Evolutionary conservation across 345 rosid genomes (phyloP), one percentile per base, ranked within the genome.

Genomic region (Sisymbrium irio): DNA sequence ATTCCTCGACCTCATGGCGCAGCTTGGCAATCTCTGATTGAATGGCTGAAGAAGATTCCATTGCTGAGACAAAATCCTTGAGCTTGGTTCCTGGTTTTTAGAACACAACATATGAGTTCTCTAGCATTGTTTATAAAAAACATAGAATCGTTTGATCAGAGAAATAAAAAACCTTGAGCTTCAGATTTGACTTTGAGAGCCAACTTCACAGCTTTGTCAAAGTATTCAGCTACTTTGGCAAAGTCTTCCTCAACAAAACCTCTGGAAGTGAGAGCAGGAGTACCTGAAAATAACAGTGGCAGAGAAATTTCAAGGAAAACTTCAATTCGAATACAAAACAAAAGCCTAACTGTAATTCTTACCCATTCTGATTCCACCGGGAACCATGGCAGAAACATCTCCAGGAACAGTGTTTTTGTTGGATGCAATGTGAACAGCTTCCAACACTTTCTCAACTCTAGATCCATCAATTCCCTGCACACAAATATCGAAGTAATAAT

Each of bases 331-430:
- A 10, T 57, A 68, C 18, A 22, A 40, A 19, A 41, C 5, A 18
- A 39, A 37, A 56, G 42, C 35, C 11, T 15, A 14, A 17, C 3
- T 17, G 49, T 51, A 74, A 56, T 37, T 69, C 62, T 72, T 84
- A 94, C 99, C 99, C 99, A 95, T 95, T 78, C 99, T 85, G 79
- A 95, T 95, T 85, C 99, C 99, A 65, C 99, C 99, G 30, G 99
- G 99, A 79, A 95, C 99, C 99, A 95, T 95, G 60, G 99, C 99
- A 72, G 99, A 95, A 75, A 95, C 99, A 78, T 95, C 99, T 71
- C 99, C 99, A 15, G 99, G 99, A 71, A 95, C 97, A 28, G 99
- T 95, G 85, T 95, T 95, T 77, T 95, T 95, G 91, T 95, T 95
- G 41, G 99, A 93, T 72, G 97, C 97, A 78, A 95, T 92, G 72